Evolutionary conservation across 1,284 basidiomycete genomes (phyloP).

Genomic region (Omphalotus olearius): DNA sequence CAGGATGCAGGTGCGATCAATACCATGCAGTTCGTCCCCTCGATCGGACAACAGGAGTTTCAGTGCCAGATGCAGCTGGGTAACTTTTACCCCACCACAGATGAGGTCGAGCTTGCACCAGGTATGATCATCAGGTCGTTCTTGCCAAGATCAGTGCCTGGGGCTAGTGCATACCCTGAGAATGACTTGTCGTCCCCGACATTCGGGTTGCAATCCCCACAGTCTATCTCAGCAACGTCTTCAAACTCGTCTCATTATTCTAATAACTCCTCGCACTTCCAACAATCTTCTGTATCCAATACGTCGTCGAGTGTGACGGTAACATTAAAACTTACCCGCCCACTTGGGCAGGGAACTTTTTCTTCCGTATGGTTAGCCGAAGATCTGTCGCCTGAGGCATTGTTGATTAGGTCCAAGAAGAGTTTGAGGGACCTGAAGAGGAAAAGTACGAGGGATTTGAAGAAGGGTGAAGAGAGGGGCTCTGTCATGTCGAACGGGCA

Average conservation of each 20-base stretch:
- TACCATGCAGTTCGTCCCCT: constrained; percentile 1
- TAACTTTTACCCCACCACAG: constrained; percentile 2
- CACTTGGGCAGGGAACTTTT: constrained; percentile 74
- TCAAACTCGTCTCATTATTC: background rate
- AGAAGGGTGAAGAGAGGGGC: constrained; percentile 8
- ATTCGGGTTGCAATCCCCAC: constrained; percentile 9
- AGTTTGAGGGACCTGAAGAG: constrained; percentile 33
- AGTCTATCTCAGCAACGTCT: constrained; percentile 3
- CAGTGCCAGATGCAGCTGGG: background rate
- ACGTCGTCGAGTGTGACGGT: constrained; percentile 8
- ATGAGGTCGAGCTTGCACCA: constrained; percentile 11
- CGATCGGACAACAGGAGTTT: constrained; percentile 2
- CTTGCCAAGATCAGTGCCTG: constrained; percentile 20
- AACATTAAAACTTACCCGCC: constrained; percentile 42
- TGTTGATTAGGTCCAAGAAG: constrained; percentile 36
- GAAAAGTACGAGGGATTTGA: constrained; percentile 20
- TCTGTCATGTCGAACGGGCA: too few species aligned
- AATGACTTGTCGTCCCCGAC: constrained; percentile 20
- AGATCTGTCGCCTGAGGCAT: constrained; percentile 41
- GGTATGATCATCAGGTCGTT: constrained; percentile 19
- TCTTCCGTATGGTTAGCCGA: constrained; percentile 74
- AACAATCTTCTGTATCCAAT: background rate
- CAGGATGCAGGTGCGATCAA: background rate
- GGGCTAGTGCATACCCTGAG: constrained; percentile 22
- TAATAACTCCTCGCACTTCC: background rate